phyloP scores from a whole-genome alignment of 2,329 filamentous ascomycete genomes.

The Graphilbum ipis-grandicollis region DNA sequence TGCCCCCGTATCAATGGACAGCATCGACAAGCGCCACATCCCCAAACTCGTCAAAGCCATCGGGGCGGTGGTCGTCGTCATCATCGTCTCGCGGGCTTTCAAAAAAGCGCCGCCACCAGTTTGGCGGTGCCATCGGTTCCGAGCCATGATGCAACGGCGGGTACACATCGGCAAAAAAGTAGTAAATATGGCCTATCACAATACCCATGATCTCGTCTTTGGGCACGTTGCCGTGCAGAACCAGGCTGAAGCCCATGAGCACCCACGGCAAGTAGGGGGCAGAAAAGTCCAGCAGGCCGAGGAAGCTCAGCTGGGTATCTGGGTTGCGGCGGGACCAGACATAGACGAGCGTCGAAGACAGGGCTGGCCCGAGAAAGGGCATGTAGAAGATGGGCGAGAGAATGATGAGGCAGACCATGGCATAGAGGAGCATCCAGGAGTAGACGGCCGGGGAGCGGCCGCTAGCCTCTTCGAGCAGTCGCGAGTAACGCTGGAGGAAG shows the following conservation, averaged over 20 bases:
- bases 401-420: constrained; percentile 59
- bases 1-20: too few relatives aligned
- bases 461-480: constrained; percentile 88
- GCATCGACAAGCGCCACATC: not conserved
- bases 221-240: constrained; percentile 78
- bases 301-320: constrained; percentile 72
- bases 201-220: constrained; percentile 96
- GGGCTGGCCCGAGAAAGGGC: constrained; percentile 82
- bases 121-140: constrained; percentile 72
- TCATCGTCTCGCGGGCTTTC: constrained; percentile 27
- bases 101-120: constrained; percentile 79
- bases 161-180: constrained; percentile 95
- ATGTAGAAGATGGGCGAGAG: constrained; percentile 80
- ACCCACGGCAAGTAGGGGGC: constrained; percentile 96
- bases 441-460: constrained; percentile 83
- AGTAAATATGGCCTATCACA: constrained; percentile 89
- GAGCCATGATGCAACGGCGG: constrained; percentile 75
- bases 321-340: constrained; percentile 96
- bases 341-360: constrained; percentile 88
- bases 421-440: constrained; percentile 83
- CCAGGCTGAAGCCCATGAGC: constrained; percentile 75
- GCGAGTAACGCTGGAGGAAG: constrained; percentile 91
- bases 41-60: too few relatives aligned
- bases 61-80: constrained; percentile 17
- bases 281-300: constrained; percentile 79